These are phyloP conservation scores for Kluyveromyces sp. DNA, from an alignment of 1,139 yeast genomes.

Conservation along the genomic window DNA sequence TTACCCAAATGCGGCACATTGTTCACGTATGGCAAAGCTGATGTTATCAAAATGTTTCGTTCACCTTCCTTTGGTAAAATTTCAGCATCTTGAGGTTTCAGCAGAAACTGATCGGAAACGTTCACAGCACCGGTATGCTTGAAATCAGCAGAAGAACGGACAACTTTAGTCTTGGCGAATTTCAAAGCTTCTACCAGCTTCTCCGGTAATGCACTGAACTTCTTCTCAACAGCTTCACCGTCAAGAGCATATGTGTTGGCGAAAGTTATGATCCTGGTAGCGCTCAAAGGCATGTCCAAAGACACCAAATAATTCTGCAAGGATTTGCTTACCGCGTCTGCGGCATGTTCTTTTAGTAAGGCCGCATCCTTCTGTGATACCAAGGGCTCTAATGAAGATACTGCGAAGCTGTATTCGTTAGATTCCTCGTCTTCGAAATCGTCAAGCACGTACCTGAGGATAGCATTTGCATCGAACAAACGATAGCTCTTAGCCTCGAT, in stretches of 20 bases:
- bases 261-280: slow-evolving; percentile 33
- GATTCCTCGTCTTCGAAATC: slow-evolving; percentile 36
- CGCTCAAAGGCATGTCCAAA: slow-evolving; percentile 22
- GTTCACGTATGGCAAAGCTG: slow-evolving; percentile 95
- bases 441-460: slow-evolving; percentile 59
- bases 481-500: slow-evolving; percentile 38
- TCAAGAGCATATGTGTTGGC: slow-evolving; percentile 33
- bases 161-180: slow-evolving; percentile 29
- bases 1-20: slow-evolving; percentile 98
- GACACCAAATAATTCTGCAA: slow-evolving; percentile 27
- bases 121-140: slow-evolving; percentile 53
- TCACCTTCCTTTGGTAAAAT: slow-evolving; percentile 60
- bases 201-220: slow-evolving; percentile 33
- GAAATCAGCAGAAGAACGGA: slow-evolving; percentile 35
- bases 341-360: slow-evolving; percentile 15
- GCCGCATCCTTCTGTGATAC: slow-evolving; percentile 17
- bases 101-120: slow-evolving; percentile 39
- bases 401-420: slow-evolving; percentile 36
- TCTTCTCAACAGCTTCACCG: slow-evolving; percentile 26
- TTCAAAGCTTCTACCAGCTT: slow-evolving; percentile 39
- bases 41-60: slow-evolving; percentile 80
- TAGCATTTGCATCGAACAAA: slow-evolving; percentile 74
- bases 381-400: slow-evolving; percentile 30
- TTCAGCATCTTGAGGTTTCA: slow-evolving; percentile 31
- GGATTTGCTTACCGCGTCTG: slow-evolving; percentile 32